These are phyloP conservation scores for Arxiozyma heterogenica DNA, from an alignment of 1,139 yeast species.

Conservation along the genomic window DNA sequence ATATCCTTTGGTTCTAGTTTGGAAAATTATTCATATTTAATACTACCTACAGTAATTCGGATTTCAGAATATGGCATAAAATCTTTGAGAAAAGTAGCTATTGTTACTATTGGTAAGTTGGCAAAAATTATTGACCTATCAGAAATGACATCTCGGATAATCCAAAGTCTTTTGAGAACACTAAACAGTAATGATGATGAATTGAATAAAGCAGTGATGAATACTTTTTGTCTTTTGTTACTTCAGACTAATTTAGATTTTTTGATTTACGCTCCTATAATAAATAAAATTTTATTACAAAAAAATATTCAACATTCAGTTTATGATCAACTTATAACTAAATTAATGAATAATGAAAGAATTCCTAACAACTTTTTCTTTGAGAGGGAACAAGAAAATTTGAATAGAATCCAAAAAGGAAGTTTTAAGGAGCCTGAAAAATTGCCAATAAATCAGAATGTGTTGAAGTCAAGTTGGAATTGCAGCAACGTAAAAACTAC, in stretches of 20 bases:
- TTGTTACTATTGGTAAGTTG: slow-evolving; percentile 75
- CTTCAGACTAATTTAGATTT: slow-evolving; percentile 80
- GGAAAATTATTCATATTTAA: slow-evolving; percentile 80
- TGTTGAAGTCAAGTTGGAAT: slow-evolving; percentile 75
- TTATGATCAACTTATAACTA: slow-evolving; percentile 74
- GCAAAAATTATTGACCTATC: slow-evolving; percentile 64
- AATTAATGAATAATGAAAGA: slow-evolving; percentile 79
- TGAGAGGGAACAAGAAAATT: slow-evolving; percentile 55
- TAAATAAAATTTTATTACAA: slow-evolving; percentile 58
- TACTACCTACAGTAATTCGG: slow-evolving; percentile 74
- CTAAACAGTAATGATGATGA: slow-evolving; percentile 53
- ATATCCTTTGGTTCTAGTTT: slow-evolving; percentile 84
- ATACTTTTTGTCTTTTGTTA: slow-evolving; percentile 69
- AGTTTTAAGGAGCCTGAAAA: slow-evolving; percentile 66
- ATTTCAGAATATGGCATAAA: slow-evolving; percentile 64
- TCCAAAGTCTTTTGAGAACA: slow-evolving; percentile 77
- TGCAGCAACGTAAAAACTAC: slow-evolving; percentile 79
- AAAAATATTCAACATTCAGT: slow-evolving; percentile 61
- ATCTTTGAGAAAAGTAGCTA: slow-evolving; percentile 59
- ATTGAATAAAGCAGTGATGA: slow-evolving; percentile 55
- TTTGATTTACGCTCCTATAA: slow-evolving; percentile 78
- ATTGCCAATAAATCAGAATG: slow-evolving; percentile 44
- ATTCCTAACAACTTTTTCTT: slow-evolving; percentile 70
- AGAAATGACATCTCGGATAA: slow-evolving; percentile 85
- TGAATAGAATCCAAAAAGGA: slow-evolving; percentile 51